A percentile compares a stretch with the other conserved stretches of the same genome.
phyloP scores from a whole-genome alignment of 2,329 filamentous ascomycete genomes.

The Ophiostoma populinum region DNA sequence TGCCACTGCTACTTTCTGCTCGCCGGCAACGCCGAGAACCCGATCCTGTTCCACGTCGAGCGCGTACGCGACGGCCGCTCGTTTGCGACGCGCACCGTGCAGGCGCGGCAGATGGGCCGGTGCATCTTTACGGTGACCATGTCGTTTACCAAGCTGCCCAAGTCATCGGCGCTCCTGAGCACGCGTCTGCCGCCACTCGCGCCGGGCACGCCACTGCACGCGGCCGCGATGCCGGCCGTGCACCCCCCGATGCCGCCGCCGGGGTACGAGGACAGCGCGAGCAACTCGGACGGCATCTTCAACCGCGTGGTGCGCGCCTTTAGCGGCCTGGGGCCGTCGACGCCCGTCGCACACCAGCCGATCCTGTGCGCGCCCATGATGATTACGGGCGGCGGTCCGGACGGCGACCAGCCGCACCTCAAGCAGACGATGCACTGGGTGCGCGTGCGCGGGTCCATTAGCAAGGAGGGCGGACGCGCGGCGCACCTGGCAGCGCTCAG shows the following conservation, averaged over 20 bases:
- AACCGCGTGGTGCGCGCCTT: constrained; percentile 1
- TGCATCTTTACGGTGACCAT: constrained; percentile 94
- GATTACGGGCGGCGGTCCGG: constrained; percentile 22
- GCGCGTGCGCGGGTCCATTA: constrained; percentile 55
- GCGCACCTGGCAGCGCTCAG: constrained; percentile 78
- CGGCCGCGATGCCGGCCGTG: constrained; percentile 9
- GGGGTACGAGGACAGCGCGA: constrained; percentile 12
- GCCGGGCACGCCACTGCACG: constrained; percentile 29
- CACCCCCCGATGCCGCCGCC: constrained; percentile 18
- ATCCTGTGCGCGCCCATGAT: constrained; percentile 29
- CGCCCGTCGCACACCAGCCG: constrained; percentile 16
- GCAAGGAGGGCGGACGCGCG: constrained; percentile 51
- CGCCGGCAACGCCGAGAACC: constrained; percentile 67
- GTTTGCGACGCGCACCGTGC: constrained; percentile 88
- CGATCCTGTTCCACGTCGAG: constrained; percentile 90
- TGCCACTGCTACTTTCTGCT: constrained; percentile 99
- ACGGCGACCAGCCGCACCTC: constrained; percentile 35
- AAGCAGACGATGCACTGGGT: constrained; percentile 61
- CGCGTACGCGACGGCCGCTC: constrained; percentile 77
- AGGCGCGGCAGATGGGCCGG: constrained; percentile 72
- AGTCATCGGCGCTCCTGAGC: constrained; percentile 24
- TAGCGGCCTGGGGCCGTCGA: neutral
- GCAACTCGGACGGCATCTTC: neutral
- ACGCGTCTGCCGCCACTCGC: constrained; percentile 47
- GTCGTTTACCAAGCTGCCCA: constrained; percentile 58